Base-by-base conservation (phyloP, 2,329 filamentous ascomycete species). In the Aspergillus brunneoviolaceus region DNA sequence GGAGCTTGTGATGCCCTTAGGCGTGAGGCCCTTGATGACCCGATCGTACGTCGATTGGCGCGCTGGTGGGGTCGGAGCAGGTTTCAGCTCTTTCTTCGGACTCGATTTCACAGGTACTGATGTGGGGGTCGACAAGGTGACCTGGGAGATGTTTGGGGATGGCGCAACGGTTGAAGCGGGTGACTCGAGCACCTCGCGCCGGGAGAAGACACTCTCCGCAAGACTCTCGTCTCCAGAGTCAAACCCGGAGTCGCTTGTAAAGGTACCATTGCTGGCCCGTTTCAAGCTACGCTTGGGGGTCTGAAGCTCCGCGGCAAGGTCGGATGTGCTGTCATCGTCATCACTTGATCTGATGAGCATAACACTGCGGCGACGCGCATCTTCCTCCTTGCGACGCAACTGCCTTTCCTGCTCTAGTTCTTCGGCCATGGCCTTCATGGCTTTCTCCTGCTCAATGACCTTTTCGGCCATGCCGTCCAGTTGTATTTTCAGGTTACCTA, bases 391-490 rank as follows among this genome's bases (percentile, higher is more conserved):
- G 31, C 72, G 70, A 23, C 78, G 74, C 54, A 71, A 57, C 39
- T 74, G 68, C 58, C 76, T 76, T 63, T 82, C 81, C 49, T 75
- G 69, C 39, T 80, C 77, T 6, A 85, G 65, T 60, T 84, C 78
- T 33, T 79, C 74, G 1, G 78, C 77, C 66, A 85, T 74, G 39
- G 80, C 79, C 61, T 79, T 77, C 75, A 86, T 85, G 53, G 82
- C 80, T 65, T 79, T 79, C 60, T 86, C 83, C 67, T 86, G 84
- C 66, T 86, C 81, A 16, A 78, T 72, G 2, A 82, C 81, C 61
- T 81, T 80, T 35, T 79, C 79, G 5, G 84, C 83, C 79, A 87
- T 84, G 42, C 83, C 83, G 69, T 87, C 82, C 21, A 88, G 76
- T 70, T 88, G 86, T 63, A 82, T 77, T 72, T 87, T 87, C 56